Base-by-base conservation (phyloP, 495 filamentous ascomycete genomes). In the Barbatosphaeria neglecta region DNA sequence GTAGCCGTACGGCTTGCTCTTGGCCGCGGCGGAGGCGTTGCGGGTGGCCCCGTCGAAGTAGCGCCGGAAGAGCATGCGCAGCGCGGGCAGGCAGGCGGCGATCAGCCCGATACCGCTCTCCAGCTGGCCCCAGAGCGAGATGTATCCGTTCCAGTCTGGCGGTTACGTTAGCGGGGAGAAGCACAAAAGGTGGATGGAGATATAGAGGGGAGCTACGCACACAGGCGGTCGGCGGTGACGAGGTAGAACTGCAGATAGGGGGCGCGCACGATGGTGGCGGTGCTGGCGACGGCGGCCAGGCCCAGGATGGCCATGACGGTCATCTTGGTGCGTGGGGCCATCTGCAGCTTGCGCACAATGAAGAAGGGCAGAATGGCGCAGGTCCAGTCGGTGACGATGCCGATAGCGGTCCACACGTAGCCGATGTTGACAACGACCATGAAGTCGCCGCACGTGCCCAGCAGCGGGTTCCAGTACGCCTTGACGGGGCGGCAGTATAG, bases 341-440 rank as follows among this genome's bases (percentile, higher is more conserved):
- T 46, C 31, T 46, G 44, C 0, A 46, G 31, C 16, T 46, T 46
- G 33, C 44, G 44, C 3, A 46, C 33, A 23, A 46, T 37, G 17
- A 46, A 46, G 27, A 15, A 46, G 9, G 44, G 44, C 31, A 46
- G 44, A 15, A 46, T 24, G 18, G 44, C 44, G 35, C 44, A 46
- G 17, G 44, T 46, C 44, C 44, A 46, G 22, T 46, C 44, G 10
- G 44, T 46, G 10, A 46, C 44, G 22, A 46, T 46, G 10, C 44
- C 44, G 2, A 46, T 19, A 4, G 31, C 31, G 1, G 44, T 46
- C 44, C 44, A 46, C 31, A 20, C 44, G 15, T 46, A 46, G 20
- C 44, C 44, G 18, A 46, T 46, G 13, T 38, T 37, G 18, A 46
- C 18, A 39, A 46, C 44, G 4, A 39, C 18, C 27, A 46, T 46